Evolutionary conservation across 495 filamentous ascomycete genomes (phyloP).

Genomic region (Penicillium simplicissimum): DNA sequence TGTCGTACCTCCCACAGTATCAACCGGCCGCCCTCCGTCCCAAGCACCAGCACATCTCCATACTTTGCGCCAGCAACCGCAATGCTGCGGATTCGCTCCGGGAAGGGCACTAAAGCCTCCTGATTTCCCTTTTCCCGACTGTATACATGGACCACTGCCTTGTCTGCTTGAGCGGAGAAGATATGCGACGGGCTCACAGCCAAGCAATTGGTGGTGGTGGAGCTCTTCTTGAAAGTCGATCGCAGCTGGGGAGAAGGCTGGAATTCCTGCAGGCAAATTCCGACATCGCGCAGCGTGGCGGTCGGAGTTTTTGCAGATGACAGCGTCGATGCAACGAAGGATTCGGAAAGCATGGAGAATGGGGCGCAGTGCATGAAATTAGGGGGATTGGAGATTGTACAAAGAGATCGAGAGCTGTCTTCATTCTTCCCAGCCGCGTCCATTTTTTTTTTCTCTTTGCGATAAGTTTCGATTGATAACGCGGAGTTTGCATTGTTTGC

Average conservation of each 20-base stretch:
- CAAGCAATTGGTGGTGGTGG: constrained; percentile 71
- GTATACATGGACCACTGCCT: constrained; percentile 91
- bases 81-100: constrained; percentile 77
- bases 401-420: constrained; percentile 6
- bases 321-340: constrained; percentile 73
- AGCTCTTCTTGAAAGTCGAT: constrained; percentile 89
- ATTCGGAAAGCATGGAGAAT: constrained; percentile 74
- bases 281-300: constrained; percentile 70
- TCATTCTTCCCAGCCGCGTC: constrained; percentile 16
- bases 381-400: constrained; percentile 3
- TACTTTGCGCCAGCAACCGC: constrained; percentile 58
- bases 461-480: constrained; percentile 37
- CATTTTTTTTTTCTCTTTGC: constrained; percentile 34
- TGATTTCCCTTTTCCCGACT: constrained; percentile 78
- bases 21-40: constrained; percentile 82
- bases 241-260: constrained; percentile 71
- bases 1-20: constrained; percentile 86
- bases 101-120: constrained; percentile 82
- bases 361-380: constrained; percentile 25
- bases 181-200: constrained; percentile 82
- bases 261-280: constrained; percentile 80
- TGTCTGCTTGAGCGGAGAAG: constrained; percentile 86
- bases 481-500: constrained; percentile 46
- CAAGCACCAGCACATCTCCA: constrained; percentile 72
- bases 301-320: constrained; percentile 63